Conservation (phyloP, 176 grass and related monocot species). For the Hordeum vulgare region MorexV3_pseudomolecules_assembly NC_058520.1:476612946-476613445, state of each 20-base stretch:
- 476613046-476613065: neutral
- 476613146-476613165: constrained; percentile 52
- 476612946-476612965: constrained; percentile 33
- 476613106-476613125: neutral
- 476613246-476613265: constrained; percentile 90
- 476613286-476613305: constrained; percentile 3
- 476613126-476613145: constrained; percentile 37
- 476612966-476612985: constrained; percentile 1
- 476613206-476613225: constrained; percentile 48
- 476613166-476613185: constrained; percentile 69
- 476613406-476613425: neutral
- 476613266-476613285: constrained; percentile 4
- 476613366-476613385: constrained; percentile 10
- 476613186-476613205: constrained; percentile 74
- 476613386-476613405: constrained; percentile 3
- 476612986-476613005: neutral
- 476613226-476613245: constrained; percentile 82
- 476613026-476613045: neutral
- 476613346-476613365: neutral
- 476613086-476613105: neutral
- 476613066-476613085: neutral
- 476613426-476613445: constrained; percentile 10
- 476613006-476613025: neutral
- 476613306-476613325: neutral
- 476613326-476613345: neutral